phyloP scores from a whole-genome alignment of 1,284 basidiomycete genomes.

The Irpex sp. region DNA sequence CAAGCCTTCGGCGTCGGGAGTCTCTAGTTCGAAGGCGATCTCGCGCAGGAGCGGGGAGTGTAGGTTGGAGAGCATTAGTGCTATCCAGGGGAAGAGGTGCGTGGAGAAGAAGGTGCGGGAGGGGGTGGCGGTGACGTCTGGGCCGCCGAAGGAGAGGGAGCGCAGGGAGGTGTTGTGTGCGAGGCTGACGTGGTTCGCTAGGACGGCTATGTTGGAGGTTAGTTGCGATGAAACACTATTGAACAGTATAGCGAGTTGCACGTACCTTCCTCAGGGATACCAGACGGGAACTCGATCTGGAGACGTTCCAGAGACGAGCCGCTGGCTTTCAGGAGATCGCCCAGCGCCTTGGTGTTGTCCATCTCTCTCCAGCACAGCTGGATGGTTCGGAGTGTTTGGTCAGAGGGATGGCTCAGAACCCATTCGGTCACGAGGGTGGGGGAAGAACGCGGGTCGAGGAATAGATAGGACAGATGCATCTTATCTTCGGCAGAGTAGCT shows the following conservation, averaged over 20 bases:
- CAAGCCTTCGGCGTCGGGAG: constrained; percentile 21
- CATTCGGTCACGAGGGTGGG: constrained; percentile 30
- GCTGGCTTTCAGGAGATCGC: constrained; percentile 26
- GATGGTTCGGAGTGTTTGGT: constrained; percentile 25
- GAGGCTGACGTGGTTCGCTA: constrained; percentile 25
- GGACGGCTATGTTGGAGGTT: constrained; percentile 15
- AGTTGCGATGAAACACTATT: not conserved
- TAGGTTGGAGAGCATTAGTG: constrained; percentile 16
- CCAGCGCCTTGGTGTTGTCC: constrained; percentile 25
- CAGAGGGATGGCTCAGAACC: constrained; percentile 25
- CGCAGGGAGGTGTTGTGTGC: constrained; percentile 28
- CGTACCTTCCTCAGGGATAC: constrained; percentile 24
- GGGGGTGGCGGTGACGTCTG: constrained; percentile 20
- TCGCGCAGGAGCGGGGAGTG: constrained; percentile 15
- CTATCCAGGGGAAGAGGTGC: constrained; percentile 17
- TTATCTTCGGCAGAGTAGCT: constrained; percentile 8
- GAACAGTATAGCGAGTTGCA: not conserved
- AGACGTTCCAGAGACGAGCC: constrained; percentile 28
- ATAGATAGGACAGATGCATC: constrained; percentile 28
- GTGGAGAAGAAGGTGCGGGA: constrained; percentile 23
- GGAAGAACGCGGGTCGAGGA: constrained; percentile 28
- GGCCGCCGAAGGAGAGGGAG: constrained; percentile 27
- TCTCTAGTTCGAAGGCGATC: constrained; percentile 26
- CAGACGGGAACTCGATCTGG: constrained; percentile 27
- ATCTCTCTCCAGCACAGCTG: constrained; percentile 32